These are phyloP conservation scores for Leccinum olivaceopallidum DNA, from an alignment of 768 basidiomycete species.

Conservation along the genomic window DNA sequence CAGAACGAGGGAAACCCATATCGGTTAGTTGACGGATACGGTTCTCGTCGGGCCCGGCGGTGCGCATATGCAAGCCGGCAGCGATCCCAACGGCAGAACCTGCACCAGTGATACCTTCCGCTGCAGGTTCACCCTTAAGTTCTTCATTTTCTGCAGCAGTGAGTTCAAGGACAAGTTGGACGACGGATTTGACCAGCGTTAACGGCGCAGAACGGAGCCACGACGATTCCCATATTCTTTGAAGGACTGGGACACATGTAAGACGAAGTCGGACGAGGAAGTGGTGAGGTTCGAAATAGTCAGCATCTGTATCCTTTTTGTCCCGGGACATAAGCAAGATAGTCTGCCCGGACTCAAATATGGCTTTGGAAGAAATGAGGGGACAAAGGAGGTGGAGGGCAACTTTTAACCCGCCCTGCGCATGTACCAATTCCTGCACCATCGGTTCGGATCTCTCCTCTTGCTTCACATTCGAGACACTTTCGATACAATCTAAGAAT, in stretches of 20 bases:
- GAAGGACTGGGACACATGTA: constrained; percentile 64
- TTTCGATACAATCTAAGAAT: constrained; percentile 60
- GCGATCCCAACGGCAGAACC: constrained; percentile 33
- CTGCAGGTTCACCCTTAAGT: constrained; percentile 44
- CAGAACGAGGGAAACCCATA: constrained; percentile 95
- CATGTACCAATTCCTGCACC: constrained; percentile 69
- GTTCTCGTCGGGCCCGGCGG: constrained; percentile 66
- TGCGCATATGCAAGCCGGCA: constrained; percentile 34
- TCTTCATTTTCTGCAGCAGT: constrained; percentile 83
- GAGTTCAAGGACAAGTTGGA: constrained; percentile 78
- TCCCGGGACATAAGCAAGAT: constrained; percentile 68
- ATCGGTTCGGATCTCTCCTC: constrained; percentile 59
- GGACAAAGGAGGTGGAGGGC: constrained; percentile 75
- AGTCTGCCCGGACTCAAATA: constrained; percentile 88
- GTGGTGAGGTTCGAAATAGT: constrained; percentile 83
- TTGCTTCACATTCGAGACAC: constrained; percentile 45
- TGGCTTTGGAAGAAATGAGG: constrained; percentile 74
- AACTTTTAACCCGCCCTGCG: constrained; percentile 80
- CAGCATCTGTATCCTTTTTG: constrained; percentile 73
- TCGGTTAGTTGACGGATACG: constrained; percentile 84
- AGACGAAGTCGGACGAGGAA: constrained; percentile 83
- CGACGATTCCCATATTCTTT: constrained; percentile 73
- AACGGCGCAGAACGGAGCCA: constrained; percentile 83
- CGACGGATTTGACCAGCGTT: constrained; percentile 70
- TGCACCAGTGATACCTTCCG: constrained; percentile 35